These are phyloP conservation scores for Verbascum thapsus DNA, from an alignment of 257 asterid species.

Conservation along the genomic window DNA sequence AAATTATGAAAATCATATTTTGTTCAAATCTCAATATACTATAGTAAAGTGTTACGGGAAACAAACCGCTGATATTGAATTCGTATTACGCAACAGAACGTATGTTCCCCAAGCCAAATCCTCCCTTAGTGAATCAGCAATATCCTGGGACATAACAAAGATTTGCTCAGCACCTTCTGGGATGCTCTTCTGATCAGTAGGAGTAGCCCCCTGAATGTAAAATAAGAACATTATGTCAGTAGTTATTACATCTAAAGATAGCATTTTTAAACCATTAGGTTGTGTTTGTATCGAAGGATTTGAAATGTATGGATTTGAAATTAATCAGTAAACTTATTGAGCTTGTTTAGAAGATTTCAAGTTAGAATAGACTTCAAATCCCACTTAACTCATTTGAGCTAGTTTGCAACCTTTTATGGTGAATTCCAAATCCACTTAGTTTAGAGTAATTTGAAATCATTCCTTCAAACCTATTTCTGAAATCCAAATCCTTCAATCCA, in stretches of 20 bases:
- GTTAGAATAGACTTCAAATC: too few species aligned
- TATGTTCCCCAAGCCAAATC: slow-evolving; percentile 98
- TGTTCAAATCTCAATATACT: slow-evolving; percentile 1
- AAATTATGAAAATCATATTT: not conserved
- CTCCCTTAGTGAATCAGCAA: slow-evolving; percentile 60
- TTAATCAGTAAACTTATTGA: too few species aligned
- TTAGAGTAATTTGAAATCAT: too few species aligned
- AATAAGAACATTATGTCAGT: not conserved
- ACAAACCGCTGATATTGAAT: slow-evolving; percentile 86
- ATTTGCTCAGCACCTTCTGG: slow-evolving; percentile 76
- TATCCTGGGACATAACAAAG: slow-evolving; percentile 60
- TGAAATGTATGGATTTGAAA: too few species aligned
- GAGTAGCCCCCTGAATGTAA: slow-evolving; percentile 69
- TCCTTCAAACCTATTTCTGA: too few species aligned
- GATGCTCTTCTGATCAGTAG: slow-evolving; percentile 50
- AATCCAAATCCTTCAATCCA: too few species aligned
- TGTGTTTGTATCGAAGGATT: too few species aligned
- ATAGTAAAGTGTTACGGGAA: slow-evolving; percentile 22
- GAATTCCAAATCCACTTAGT: too few species aligned
- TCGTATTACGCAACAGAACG: slow-evolving; percentile 77
- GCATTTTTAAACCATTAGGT: not conserved
- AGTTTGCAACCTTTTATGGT: too few species aligned
- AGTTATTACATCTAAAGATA: not conserved
- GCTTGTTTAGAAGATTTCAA: too few species aligned
- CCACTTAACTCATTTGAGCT: too few species aligned